Percentiles rank a stretch among this genome's conserved stretches.
Evolutionary conservation across 1,284 basidiomycete genomes (phyloP).

Genomic region (Cystobasidiaceae sp.): DNA sequence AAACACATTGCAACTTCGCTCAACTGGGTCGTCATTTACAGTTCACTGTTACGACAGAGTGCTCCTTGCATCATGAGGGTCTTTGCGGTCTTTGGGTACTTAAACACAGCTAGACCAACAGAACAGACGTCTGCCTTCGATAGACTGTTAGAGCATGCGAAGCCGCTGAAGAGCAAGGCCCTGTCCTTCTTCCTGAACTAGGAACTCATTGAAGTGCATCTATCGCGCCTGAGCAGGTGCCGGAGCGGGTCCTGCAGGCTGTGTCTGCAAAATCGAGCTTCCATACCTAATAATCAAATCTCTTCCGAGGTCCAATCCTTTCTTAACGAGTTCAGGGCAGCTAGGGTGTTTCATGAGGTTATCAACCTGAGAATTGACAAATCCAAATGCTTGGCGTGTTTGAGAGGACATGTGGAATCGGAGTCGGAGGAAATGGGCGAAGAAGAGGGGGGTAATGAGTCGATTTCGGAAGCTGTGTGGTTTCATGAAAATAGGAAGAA

Average conservation of each 20-base stretch:
- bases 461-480: constrained; percentile 72
- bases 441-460: constrained; percentile 74
- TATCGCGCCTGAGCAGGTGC: neutral
- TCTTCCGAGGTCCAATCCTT: constrained; percentile 35
- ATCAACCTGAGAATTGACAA: constrained; percentile 50
- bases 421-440: constrained; percentile 82
- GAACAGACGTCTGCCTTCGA: too few species aligned
- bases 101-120: too few species aligned
- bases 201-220: too few species aligned
- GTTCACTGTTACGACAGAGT: too few species aligned
- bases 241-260: neutral
- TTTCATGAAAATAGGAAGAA: neutral
- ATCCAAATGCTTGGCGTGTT: constrained; percentile 68
- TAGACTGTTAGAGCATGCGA: too few species aligned
- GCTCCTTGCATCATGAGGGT: too few species aligned
- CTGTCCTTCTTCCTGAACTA: too few species aligned
- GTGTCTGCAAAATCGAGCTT: constrained; percentile 4
- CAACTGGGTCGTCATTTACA: too few species aligned
- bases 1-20: too few species aligned
- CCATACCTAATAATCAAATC: constrained; percentile 34
- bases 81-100: too few species aligned
- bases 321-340: constrained; percentile 37
- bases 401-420: constrained; percentile 89
- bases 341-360: constrained; percentile 46
- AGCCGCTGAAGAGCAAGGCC: too few species aligned